These are phyloP conservation scores for Amylocarpus encephaloides DNA, from an alignment of 2,329 filamentous ascomycete genomes.

Conservation along the genomic window DNA sequence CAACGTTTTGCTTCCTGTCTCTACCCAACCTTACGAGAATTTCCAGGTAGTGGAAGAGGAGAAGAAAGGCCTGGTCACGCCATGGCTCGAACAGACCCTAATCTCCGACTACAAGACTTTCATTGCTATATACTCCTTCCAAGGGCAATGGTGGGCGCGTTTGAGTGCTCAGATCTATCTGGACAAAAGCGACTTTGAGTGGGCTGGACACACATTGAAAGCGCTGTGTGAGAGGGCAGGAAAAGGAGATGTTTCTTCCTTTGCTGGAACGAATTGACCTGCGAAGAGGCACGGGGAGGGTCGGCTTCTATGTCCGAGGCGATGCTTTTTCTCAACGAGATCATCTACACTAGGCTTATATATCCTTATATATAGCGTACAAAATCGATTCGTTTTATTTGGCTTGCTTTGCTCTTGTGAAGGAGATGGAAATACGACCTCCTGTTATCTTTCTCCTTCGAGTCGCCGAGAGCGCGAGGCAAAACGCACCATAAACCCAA, in stretches of 20 bases:
- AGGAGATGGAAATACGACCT: too few relatives aligned
- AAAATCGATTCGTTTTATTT: too few relatives aligned
- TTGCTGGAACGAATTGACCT: not conserved
- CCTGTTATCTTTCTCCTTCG: too few relatives aligned
- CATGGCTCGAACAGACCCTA: slow-evolving; percentile 53
- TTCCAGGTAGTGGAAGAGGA: slow-evolving; percentile 21
- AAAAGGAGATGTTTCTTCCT: slow-evolving; percentile 30
- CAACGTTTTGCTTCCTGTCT: slow-evolving; percentile 68
- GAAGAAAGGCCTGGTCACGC: slow-evolving; percentile 38
- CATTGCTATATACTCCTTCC: slow-evolving; percentile 56
- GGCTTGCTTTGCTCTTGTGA: too few relatives aligned
- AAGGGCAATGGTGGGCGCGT: slow-evolving; percentile 59
- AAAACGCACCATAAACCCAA: too few relatives aligned
- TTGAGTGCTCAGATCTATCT: slow-evolving; percentile 80
- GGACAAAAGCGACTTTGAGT: slow-evolving; percentile 72
- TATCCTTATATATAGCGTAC: too few relatives aligned
- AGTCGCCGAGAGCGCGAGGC: too few relatives aligned
- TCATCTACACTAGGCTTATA: too few relatives aligned
- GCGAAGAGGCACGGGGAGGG: too few relatives aligned
- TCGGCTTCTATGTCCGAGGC: too few relatives aligned
- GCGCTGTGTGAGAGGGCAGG: slow-evolving; percentile 47
- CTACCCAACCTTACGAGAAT: slow-evolving; percentile 1
- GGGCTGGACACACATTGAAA: slow-evolving; percentile 42
- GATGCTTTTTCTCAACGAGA: too few relatives aligned
- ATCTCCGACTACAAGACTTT: slow-evolving; percentile 64